Evolutionary conservation across 495 filamentous ascomycete species (phyloP).

Genomic region (Cladorrhinum samala): DNA sequence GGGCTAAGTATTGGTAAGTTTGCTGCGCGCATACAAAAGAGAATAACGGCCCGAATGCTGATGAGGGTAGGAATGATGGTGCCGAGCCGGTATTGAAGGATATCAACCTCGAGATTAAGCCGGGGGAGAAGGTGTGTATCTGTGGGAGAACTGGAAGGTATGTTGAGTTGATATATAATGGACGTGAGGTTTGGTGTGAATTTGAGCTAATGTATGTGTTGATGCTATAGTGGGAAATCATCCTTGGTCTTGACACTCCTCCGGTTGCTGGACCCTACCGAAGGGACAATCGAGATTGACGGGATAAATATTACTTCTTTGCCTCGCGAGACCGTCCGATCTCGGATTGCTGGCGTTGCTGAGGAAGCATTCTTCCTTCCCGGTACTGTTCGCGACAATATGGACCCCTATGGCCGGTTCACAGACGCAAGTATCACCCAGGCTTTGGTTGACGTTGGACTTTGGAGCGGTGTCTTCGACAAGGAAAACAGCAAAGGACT

Average conservation of each 20-base stretch:
- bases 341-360: conserved; percentile 23
- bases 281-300: conserved; percentile 9
- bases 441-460: conserved; percentile 1
- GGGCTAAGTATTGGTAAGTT: conserved; percentile 6
- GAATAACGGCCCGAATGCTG: too few relatives aligned
- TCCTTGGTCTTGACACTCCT: conserved; percentile 6
- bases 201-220: too few relatives aligned
- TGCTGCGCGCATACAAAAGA: background rate
- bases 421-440: background rate
- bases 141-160: conserved; percentile 7
- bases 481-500: conserved; percentile 17
- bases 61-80: background rate
- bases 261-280: background rate
- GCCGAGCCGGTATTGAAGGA: background rate
- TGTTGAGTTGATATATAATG: too few relatives aligned
- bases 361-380: conserved; percentile 53
- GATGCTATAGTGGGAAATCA: conserved; percentile 4
- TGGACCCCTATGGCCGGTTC: conserved; percentile 28
- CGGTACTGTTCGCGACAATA: conserved; percentile 30
- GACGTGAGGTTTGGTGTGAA: too few relatives aligned
- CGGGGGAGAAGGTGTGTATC: conserved; percentile 6
- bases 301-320: background rate
- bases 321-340: background rate
- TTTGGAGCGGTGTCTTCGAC: conserved; percentile 4
- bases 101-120: background rate